Conservation (phyloP, 441 rosid species). For the Eruca vesicaria region DNA sequence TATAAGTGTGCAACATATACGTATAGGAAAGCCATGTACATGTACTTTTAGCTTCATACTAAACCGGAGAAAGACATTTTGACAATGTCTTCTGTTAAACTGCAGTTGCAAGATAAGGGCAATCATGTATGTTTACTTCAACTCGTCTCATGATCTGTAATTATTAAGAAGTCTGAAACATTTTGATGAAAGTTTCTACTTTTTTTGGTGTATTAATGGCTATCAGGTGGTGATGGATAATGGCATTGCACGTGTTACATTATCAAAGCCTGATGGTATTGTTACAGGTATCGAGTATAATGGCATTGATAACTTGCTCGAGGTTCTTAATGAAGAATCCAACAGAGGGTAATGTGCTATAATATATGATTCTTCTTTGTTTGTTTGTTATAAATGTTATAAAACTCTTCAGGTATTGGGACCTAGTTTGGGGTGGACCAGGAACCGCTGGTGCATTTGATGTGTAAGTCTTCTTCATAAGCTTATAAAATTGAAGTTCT, state of each 20-base stretch:
- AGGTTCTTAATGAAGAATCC: conserved; percentile 59
- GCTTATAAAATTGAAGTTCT: not conserved
- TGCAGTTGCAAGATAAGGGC: conserved; percentile 53
- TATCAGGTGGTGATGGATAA: conserved; percentile 67
- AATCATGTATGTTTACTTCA: conserved; percentile 50
- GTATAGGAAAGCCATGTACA: not conserved
- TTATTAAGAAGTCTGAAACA: not conserved
- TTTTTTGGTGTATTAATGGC: not conserved
- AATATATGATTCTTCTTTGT: not conserved
- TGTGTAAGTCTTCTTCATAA: conserved; percentile 40
- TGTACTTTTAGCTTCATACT: conserved; percentile 16
- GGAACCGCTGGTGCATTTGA: conserved; percentile 60
- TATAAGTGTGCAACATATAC: not conserved
- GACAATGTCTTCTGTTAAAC: conserved; percentile 46
- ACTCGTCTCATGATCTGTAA: not conserved
- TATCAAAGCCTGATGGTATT: conserved; percentile 60
- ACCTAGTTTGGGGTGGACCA: conserved; percentile 74
- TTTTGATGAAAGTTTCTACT: not conserved
- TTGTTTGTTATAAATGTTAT: not conserved
- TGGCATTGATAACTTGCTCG: conserved; percentile 85
- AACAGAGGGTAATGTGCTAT: conserved; percentile 52
- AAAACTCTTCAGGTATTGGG: conserved; percentile 71
- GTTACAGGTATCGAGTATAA: conserved; percentile 63
- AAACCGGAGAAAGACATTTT: not conserved
- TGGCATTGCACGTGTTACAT: conserved; percentile 54